Percentiles rank a stretch among this genome's conserved stretches.
These are phyloP conservation scores for Trichoderma arundinaceum DNA, from an alignment of 2,329 filamentous ascomycete genomes.

Conservation along the genomic window DNA sequence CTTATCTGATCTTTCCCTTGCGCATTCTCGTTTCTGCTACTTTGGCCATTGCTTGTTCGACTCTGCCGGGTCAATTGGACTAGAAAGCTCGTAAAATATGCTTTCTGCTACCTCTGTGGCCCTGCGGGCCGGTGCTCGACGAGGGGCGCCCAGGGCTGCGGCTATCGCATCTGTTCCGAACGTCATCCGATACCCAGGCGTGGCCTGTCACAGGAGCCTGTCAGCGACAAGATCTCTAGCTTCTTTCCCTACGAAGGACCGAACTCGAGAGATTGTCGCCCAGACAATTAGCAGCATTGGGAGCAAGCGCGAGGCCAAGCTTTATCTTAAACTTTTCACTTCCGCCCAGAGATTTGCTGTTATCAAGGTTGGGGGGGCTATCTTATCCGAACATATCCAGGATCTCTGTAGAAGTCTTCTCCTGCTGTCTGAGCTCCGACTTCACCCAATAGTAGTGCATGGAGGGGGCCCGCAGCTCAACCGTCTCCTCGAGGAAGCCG, in stretches of 20 bases:
- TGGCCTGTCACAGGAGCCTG: conserved; percentile 37
- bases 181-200: conserved; percentile 37
- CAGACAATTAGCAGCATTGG: conserved; percentile 89
- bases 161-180: conserved; percentile 37
- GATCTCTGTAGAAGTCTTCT: conserved; percentile 87
- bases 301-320: conserved; percentile 93
- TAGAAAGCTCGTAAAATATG: conserved; percentile 44
- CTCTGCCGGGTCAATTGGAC: conserved; percentile 36
- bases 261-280: conserved; percentile 47
- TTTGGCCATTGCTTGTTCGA: conserved; percentile 1
- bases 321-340: conserved; percentile 96
- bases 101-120: conserved; percentile 51
- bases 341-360: conserved; percentile 97
- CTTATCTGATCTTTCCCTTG: conserved; percentile 15
- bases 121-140: conserved; percentile 53
- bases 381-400: conserved; percentile 84
- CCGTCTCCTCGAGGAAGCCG: conserved; percentile 84
- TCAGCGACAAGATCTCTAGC: conserved; percentile 25
- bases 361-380: conserved; percentile 96
- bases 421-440: conserved; percentile 91
- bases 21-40: not conserved
- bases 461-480: conserved; percentile 96
- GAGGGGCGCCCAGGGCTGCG: conserved; percentile 44
- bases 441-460: conserved; percentile 95
- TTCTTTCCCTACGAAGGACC: conserved; percentile 37